Conservation (phyloP, 345 rosid genomes). For the Leavenworthia alabamica region DNA sequence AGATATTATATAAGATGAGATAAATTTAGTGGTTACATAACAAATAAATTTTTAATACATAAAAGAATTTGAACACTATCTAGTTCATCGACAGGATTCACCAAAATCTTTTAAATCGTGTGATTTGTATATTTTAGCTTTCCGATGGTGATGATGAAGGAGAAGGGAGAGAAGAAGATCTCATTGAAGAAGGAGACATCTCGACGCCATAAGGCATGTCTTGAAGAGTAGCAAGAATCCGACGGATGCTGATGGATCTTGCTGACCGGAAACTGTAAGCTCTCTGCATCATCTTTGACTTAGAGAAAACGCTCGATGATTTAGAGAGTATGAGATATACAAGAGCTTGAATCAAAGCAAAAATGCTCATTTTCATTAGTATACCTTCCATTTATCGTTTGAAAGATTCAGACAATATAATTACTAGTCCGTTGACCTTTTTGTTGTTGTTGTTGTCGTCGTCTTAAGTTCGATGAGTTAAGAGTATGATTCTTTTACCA, state of each 20-base stretch:
- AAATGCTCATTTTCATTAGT: constrained; percentile 40
- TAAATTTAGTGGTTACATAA: background rate
- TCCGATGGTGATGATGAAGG: background rate
- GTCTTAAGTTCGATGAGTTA: background rate
- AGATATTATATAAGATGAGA: background rate
- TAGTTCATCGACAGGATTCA: background rate
- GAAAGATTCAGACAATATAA: constrained; percentile 1
- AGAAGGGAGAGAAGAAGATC: background rate
- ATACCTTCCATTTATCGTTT: constrained; percentile 33
- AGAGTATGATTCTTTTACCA: background rate
- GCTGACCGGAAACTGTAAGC: constrained; percentile 42
- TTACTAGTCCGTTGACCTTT: background rate
- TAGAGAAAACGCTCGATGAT: constrained; percentile 56
- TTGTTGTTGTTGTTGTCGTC: too few species aligned
- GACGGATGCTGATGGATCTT: constrained; percentile 44
- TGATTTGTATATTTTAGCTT: background rate
- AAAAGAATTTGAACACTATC: background rate
- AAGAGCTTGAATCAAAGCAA: constrained; percentile 49
- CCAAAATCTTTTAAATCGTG: background rate
- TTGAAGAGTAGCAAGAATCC: constrained; percentile 37
- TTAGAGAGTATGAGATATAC: constrained; percentile 56
- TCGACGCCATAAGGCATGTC: constrained; percentile 41
- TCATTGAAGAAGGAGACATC: constrained; percentile 31
- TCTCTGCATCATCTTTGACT: constrained; percentile 18
- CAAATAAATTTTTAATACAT: background rate